Evolutionary conservation across 371 early-diverging fungal genomes (phyloP), one percentile per base, ranked within the genome.

Genomic region (Apophysomyces sp.): DNA sequence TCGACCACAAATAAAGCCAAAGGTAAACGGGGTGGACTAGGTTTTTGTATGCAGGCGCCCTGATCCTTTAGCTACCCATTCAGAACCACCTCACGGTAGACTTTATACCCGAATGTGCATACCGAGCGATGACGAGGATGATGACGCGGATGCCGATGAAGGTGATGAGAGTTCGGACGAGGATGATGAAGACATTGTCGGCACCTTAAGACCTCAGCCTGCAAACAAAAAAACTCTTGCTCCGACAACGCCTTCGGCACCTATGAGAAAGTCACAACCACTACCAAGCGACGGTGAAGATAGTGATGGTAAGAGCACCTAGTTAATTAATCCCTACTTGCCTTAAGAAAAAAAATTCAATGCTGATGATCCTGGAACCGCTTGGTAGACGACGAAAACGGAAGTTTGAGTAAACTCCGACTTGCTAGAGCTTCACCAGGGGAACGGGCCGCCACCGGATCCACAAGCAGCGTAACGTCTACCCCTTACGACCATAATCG

Each of bases 121-220:
- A n/a, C 76, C 78, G 2, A 78, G 78, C 30, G 78, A 78, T 58
- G 75, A 75, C 52, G 78, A 78, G 57, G 71, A 71, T 13, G 69
- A 68, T 1, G 59, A 58, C 3, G 59, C 30, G 51, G 59, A 58
- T 44, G 62, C 60, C 5, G 71, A 70, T 39, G 72, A 73, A 21
- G 68, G 72, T 21, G 54, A 56, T 13, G 73, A 78, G 0, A 71
- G 70, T 1, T 68, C 74, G 7, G 68, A 69, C 12, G 62, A 62
- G 2, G 73, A 70, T 37, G 72, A 73, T 21, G 68, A 73, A 27
- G 54, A 56, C 9, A 51, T 30, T 8, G 18, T 26, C 15, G 57
- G 13, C 13, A 34, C 1, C 13, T 11, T 8, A 34, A 34, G 13
- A 13, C 9, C 49, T 18, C 21, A 18, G 7, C 5, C 24, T 16